Percentiles rank a stretch among this genome's conserved stretches.
Evolutionary conservation across 148 eudicot genomes (phyloP).

Genomic region (Arctostaphylos glauca): DNA sequence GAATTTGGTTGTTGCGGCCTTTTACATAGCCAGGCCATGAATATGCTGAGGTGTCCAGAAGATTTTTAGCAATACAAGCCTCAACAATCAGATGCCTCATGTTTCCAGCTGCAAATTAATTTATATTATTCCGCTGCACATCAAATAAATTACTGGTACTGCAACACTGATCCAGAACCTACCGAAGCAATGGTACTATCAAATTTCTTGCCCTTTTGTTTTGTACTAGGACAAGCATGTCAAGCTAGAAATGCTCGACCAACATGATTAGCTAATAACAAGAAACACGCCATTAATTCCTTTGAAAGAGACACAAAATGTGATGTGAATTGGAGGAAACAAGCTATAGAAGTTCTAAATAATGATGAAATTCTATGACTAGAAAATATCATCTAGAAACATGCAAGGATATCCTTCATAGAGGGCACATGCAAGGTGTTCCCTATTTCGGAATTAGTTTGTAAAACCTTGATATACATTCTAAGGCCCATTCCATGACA

Average conservation of each 20-base stretch:
- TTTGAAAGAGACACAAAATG: constrained; percentile 1
- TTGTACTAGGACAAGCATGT: background rate
- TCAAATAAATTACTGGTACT: background rate
- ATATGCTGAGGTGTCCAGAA: constrained; percentile 83
- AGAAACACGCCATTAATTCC: background rate
- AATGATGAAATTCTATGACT: too few relatives aligned
- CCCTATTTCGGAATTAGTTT: background rate
- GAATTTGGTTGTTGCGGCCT: constrained; percentile 72
- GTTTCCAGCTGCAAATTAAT: constrained; percentile 69
- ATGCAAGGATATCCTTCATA: background rate
- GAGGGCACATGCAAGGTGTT: background rate
- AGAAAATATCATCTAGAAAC: background rate
- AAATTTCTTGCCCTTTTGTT: background rate
- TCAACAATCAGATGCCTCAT: constrained; percentile 87
- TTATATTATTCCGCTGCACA: background rate
- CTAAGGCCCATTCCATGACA: background rate
- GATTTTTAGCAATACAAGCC: constrained; percentile 55
- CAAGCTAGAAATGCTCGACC: background rate
- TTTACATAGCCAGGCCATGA: constrained; percentile 91
- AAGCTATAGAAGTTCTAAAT: background rate
- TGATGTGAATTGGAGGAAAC: background rate
- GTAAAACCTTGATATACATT: background rate
- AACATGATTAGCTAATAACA: background rate
- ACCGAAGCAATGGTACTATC: constrained; percentile 20
- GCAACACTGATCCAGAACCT: constrained; percentile 34